Evolutionary conservation across 306 rosid genomes (phyloP), one percentile per base, ranked within the genome.

Genomic region (Rosa rugosa): DNA sequence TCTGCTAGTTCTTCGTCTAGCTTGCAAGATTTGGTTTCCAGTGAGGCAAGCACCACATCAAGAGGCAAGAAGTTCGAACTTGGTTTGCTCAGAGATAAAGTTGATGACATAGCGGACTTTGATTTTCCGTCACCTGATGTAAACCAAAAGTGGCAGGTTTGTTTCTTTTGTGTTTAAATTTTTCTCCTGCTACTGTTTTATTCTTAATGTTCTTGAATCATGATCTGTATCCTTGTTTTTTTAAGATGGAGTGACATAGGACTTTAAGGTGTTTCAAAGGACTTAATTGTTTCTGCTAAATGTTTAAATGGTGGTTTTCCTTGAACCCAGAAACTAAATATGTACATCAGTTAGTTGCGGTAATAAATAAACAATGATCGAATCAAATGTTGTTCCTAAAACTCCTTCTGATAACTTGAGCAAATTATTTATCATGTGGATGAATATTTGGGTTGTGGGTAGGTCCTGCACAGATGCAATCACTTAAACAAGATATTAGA

Each of bases 91-190:
- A 54, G 81, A 82, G 78, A 85, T 75, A 71, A 84, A 56, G 38
- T 75, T n/a, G 80, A 76, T 45, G 14, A 79, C 49, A n/a, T 50
- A 76, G 72, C 31, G 25, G 67, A 64, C 36, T 69, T 57, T 59
- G 82, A 62, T 31, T 73, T 40, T 80, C 75, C 75, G 80, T 85
- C 90, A 11, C 75, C 73, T 78, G 89, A 86, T 74, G 82, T 51
- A 81, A 83, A 85, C 69, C 93, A 53, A 71, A 83, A 75, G 81
- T 77, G 64, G 73, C 89, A 83, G 99, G 99, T 95, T 73, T 64
- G 79, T 75, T 63, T 84, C 80, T 63, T 77, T 85, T 49, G 8
- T 49, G 66, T 77, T 23, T 13, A 49, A 40, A 71, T 56, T 79
- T 72, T 36, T 47, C 46, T 83, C 75, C 27, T 47, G 72, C 36